Percentiles rank a stretch among this genome's conserved stretches.
Conservation (phyloP, 148 eudicot species). For the Euryodendron excelsum region DNA sequence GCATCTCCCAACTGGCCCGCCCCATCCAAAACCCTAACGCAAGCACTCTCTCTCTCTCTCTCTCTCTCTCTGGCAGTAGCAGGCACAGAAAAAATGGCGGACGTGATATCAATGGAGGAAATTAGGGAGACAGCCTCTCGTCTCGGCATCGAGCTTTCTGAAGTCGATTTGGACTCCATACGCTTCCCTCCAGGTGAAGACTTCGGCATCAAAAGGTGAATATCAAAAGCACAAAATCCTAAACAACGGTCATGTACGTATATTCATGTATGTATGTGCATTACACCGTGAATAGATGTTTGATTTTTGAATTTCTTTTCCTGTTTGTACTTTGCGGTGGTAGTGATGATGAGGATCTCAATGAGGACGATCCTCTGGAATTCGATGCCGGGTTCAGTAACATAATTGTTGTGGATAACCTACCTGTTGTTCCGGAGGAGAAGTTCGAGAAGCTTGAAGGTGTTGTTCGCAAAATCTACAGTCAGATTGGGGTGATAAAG, state of each 20-base stretch:
- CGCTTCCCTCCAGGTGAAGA: slow-evolving; percentile 61
- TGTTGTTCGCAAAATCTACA: slow-evolving; percentile 66
- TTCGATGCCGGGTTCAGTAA: slow-evolving; percentile 65
- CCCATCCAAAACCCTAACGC: too few species aligned
- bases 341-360: slow-evolving; percentile 65
- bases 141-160: slow-evolving; percentile 39
- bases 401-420: slow-evolving; percentile 70
- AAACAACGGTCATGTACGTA: background rate
- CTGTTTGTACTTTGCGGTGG: background rate
- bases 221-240: background rate
- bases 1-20: too few species aligned
- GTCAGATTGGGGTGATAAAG: slow-evolving; percentile 71
- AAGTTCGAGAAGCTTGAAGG: slow-evolving; percentile 80
- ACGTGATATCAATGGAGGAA: slow-evolving; percentile 42
- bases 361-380: slow-evolving; percentile 51
- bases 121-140: slow-evolving; percentile 40
- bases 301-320: background rate
- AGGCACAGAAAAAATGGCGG: slow-evolving; percentile 25
- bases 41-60: too few species aligned
- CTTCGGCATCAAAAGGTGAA: slow-evolving; percentile 61
- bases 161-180: slow-evolving; percentile 48
- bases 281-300: too few species aligned
- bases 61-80: too few species aligned
- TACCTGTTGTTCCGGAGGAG: slow-evolving; percentile 72
- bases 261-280: background rate